phyloP scores from a whole-genome alignment of 1,284 basidiomycete genomes.

The Ceratobasidium sp. region DNA sequence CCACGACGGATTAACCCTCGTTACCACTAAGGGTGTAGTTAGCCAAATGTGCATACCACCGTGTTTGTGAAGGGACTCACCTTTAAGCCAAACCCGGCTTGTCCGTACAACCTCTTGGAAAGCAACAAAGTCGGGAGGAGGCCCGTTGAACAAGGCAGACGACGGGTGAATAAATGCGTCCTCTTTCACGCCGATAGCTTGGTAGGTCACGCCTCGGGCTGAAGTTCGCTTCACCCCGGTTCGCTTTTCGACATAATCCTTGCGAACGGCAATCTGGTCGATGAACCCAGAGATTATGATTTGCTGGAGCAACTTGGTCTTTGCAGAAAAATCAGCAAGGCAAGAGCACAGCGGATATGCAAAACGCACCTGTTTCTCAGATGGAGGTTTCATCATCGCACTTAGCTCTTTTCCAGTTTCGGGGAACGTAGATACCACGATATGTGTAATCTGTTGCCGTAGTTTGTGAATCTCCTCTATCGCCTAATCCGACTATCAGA shows the following conservation, averaged over 20 bases:
- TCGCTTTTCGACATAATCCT: conserved; percentile 79
- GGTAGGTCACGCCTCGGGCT: conserved; percentile 86
- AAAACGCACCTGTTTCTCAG: conserved; percentile 73
- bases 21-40: conserved; percentile 68
- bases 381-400: conserved; percentile 78
- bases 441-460: conserved; percentile 88
- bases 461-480: conserved; percentile 99
- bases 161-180: conserved; percentile 96
- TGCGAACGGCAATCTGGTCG: conserved; percentile 94
- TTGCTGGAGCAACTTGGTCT: conserved; percentile 94
- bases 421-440: conserved; percentile 80
- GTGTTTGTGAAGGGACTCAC: conserved; percentile 59
- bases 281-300: conserved; percentile 92
- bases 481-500: conserved; percentile 66
- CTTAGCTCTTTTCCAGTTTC: conserved; percentile 70
- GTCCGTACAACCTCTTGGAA: conserved; percentile 87
- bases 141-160: conserved; percentile 76
- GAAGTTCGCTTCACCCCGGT: conserved; percentile 80
- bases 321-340: conserved; percentile 50
- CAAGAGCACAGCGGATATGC: conserved; percentile 43
- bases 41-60: conserved; percentile 40
- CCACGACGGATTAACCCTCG: conserved; percentile 92
- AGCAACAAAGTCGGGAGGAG: conserved; percentile 90
- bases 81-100: conserved; percentile 84
- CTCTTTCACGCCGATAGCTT: conserved; percentile 83